Evolutionary conservation across 2,329 filamentous ascomycete species (phyloP).

Genomic region (Fusarium fujikuroi): DNA sequence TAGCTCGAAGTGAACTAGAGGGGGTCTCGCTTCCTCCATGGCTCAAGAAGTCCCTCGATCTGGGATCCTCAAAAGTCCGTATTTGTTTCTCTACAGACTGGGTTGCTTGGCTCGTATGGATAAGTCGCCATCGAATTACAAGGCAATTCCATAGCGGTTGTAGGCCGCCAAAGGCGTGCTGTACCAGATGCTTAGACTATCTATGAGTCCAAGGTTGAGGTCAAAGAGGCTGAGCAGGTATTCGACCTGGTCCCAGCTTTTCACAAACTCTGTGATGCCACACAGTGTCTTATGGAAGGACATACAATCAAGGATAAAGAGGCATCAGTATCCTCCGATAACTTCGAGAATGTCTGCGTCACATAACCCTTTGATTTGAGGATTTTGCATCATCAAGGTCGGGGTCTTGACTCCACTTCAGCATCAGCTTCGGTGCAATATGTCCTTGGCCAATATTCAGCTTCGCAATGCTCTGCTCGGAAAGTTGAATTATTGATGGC

Average conservation of each 20-base stretch:
- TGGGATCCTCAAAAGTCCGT: too few relatives aligned
- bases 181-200: too few relatives aligned
- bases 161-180: too few relatives aligned
- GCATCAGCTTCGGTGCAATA: not conserved
- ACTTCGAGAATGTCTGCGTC: not conserved
- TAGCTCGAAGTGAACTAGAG: not conserved
- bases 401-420: not conserved
- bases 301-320: not conserved
- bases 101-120: not conserved
- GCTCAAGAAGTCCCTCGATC: not conserved
- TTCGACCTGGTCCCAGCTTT: not conserved
- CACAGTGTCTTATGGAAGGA: not conserved
- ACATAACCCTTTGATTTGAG: too few relatives aligned
- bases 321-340: not conserved
- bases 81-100: not conserved
- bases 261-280: not conserved
- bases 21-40: not conserved
- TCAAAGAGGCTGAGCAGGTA: too few relatives aligned
- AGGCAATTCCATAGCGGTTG: too few relatives aligned
- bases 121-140: not conserved
- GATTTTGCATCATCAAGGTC: not conserved
- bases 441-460: not conserved
- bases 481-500: fast-evolving
- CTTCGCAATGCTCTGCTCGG: too few relatives aligned
- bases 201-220: too few relatives aligned